Evolutionary conservation across 1,284 basidiomycete genomes (phyloP).

Genomic region (Apiotrichum sp.): DNA sequence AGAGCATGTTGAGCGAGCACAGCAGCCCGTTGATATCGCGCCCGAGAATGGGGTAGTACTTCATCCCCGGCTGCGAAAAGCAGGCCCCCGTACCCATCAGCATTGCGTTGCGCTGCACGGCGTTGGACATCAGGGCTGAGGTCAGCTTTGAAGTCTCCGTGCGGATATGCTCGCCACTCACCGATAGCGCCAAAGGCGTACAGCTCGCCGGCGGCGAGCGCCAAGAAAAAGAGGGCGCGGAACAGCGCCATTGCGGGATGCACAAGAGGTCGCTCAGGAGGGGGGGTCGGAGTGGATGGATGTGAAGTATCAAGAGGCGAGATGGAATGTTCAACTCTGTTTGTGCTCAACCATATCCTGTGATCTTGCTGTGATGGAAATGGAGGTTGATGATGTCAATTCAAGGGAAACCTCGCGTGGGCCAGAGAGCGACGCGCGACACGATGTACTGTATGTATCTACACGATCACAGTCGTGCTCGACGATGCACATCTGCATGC

Average conservation of each 20-base stretch:
- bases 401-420: too few species aligned
- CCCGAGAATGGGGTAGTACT: neutral
- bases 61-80: conserved; percentile 1
- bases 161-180: neutral
- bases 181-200: neutral
- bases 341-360: too few species aligned
- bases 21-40: conserved; percentile 3
- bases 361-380: too few species aligned
- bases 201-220: neutral
- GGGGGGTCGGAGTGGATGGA: too few species aligned
- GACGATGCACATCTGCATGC: too few species aligned
- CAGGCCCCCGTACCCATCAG: neutral
- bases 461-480: too few species aligned
- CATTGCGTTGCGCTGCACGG: neutral
- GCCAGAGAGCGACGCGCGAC: too few species aligned
- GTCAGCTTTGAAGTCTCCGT: neutral
- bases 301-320: too few species aligned
- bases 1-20: conserved; percentile 10
- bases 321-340: too few species aligned
- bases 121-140: neutral
- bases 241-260: neutral
- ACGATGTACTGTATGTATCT: too few species aligned
- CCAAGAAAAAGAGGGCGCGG: neutral
- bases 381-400: too few species aligned
- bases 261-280: too few species aligned